Evolutionary conservation across 2,329 filamentous ascomycete genomes (phyloP).

Genomic region (Aspergillus versicolor): DNA sequence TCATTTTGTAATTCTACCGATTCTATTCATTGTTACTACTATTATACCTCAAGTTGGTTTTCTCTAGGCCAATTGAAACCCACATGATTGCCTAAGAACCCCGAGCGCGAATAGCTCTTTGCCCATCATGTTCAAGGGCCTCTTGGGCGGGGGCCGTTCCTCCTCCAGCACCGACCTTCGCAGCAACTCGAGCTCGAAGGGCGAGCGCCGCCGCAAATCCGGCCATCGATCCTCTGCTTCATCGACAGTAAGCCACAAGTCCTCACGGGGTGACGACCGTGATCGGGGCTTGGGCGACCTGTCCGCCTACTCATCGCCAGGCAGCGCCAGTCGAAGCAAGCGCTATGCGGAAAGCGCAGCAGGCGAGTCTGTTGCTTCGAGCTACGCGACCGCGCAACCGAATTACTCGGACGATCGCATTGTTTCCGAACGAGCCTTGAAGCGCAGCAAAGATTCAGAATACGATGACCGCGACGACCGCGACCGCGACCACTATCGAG

Average conservation of each 20-base stretch:
- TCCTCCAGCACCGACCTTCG: conserved; percentile 34
- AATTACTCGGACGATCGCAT: conserved; percentile 29
- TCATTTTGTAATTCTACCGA: conserved; percentile 7
- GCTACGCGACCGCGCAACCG: conserved; percentile 42
- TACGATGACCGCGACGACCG: conserved; percentile 19
- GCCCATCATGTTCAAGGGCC: conserved; percentile 41
- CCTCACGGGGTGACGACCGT: conserved; percentile 49
- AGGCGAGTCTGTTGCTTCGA: conserved; percentile 34
- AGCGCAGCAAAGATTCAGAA: conserved; percentile 27
- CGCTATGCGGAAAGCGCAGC: conserved; percentile 28
- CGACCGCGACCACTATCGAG: conserved; percentile 12
- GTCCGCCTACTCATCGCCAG: conserved; percentile 26
- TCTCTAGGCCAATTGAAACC: conserved; percentile 5
- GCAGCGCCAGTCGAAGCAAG: conserved; percentile 23
- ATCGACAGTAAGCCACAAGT: conserved; percentile 38
- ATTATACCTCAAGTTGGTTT: background rate
- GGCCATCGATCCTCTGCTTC: conserved; percentile 28
- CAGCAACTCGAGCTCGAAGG: conserved; percentile 34
- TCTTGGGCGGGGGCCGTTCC: conserved; percentile 38
- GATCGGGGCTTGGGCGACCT: conserved; percentile 40
- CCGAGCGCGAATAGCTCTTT: conserved; percentile 26
- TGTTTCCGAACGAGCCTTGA: conserved; percentile 30
- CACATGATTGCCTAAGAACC: conserved; percentile 30
- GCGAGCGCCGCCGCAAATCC: conserved; percentile 31
- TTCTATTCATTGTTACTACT: conserved; percentile 10